phyloP scores from a whole-genome alignment of 2,329 filamentous ascomycete genomes.

The Aureobasidium subglaciale region DNA sequence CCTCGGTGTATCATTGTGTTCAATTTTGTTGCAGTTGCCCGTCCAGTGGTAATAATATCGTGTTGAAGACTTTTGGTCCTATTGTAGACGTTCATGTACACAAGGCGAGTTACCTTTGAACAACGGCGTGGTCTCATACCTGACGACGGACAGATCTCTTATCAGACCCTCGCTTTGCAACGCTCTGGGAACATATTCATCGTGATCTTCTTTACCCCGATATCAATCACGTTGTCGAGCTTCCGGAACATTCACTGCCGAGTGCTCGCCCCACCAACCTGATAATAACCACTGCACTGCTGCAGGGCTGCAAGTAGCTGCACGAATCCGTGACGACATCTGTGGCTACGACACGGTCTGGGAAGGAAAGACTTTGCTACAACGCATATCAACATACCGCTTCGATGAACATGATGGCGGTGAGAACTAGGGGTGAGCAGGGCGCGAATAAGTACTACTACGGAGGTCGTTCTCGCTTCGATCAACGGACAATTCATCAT shows the following conservation, averaged over 20 bases:
- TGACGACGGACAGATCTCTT: not conserved
- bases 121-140: not conserved
- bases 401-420: conserved; percentile 11
- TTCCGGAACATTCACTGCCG: not conserved
- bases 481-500: not conserved
- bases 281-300: not conserved
- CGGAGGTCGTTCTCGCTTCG: conserved; percentile 1
- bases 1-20: not conserved
- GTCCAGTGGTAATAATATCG: not conserved
- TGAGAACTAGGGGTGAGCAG: conserved; percentile 8
- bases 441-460: conserved; percentile 7
- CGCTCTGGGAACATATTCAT: no score
- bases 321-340: conserved; percentile 10
- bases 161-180: not conserved
- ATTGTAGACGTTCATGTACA: not conserved
- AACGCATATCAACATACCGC: conserved; percentile 11
- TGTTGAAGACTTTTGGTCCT: not conserved
- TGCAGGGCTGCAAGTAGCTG: conserved; percentile 7
- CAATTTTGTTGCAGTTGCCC: not conserved
- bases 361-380: conserved; percentile 15
- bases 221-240: not conserved
- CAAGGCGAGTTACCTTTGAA: no score
- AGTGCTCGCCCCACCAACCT: not conserved
- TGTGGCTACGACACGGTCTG: not conserved
- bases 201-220: not conserved